These are phyloP conservation scores for Exobasidium rhododendri DNA, from an alignment of 1,284 basidiomycete species.

Conservation along the genomic window DNA sequence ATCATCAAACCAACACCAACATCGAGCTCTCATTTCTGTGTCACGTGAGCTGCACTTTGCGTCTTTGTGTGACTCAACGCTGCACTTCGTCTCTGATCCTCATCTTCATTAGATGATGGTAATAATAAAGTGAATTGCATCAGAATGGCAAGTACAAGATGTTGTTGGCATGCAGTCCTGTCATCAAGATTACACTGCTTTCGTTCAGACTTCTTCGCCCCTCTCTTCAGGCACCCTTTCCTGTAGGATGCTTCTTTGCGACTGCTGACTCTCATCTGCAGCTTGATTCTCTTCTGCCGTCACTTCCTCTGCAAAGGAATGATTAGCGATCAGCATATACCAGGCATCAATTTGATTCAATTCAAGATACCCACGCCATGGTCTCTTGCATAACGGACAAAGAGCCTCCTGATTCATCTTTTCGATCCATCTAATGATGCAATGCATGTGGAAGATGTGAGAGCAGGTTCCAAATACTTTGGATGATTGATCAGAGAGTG, in stretches of 20 bases:
- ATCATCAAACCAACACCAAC: too few species aligned
- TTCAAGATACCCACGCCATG: conserved; percentile 16
- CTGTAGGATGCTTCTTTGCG: neutral
- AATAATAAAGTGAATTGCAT: too few species aligned
- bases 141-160: too few species aligned
- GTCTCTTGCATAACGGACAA: conserved; percentile 20
- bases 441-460: conserved; percentile 54
- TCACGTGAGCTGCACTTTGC: too few species aligned
- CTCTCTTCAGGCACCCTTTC: neutral
- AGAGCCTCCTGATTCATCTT: conserved; percentile 8
- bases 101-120: too few species aligned
- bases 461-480: conserved; percentile 53
- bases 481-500: neutral
- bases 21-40: too few species aligned
- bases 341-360: neutral
- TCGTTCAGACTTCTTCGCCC: neutral
- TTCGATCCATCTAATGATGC: conserved; percentile 52
- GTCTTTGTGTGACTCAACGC: too few species aligned
- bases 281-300: neutral
- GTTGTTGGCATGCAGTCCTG: too few species aligned
- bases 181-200: too few species aligned
- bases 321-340: neutral
- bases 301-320: neutral
- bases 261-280: neutral
- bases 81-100: too few species aligned